A percentile compares a stretch with the other conserved stretches of the same genome.
These are phyloP conservation scores for Mikania micrantha DNA, from an alignment of 129 eudicot genomes.

Conservation along the genomic window DNA sequence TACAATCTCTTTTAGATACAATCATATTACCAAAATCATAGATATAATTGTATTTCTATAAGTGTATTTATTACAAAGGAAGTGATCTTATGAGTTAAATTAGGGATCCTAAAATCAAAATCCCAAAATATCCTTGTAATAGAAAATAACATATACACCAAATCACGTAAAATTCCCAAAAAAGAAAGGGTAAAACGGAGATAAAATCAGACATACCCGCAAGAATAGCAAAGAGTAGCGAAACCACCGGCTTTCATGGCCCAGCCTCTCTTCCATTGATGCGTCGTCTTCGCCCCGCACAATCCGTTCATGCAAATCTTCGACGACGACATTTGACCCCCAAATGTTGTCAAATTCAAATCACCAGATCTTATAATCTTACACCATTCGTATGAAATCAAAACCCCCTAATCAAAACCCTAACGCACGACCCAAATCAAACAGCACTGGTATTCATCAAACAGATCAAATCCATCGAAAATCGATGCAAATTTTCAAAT, in stretches of 20 bases:
- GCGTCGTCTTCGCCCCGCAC: slow-evolving; percentile 58
- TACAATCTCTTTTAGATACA: neutral
- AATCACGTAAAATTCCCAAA: slow-evolving; percentile 15
- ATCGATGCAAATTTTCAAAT: neutral
- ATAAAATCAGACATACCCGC: slow-evolving; percentile 53
- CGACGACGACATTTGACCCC: slow-evolving; percentile 37
- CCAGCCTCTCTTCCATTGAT: slow-evolving; percentile 81
- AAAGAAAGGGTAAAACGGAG: slow-evolving; percentile 25
- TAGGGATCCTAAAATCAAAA: slow-evolving; percentile 32
- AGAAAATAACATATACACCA: neutral
- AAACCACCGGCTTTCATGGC: slow-evolving; percentile 73
- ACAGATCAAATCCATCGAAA: slow-evolving; percentile 20
- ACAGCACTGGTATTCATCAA: neutral
- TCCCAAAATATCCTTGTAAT: slow-evolving; percentile 33
- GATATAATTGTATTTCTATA: neutral
- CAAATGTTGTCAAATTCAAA: slow-evolving; percentile 13
- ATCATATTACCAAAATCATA: slow-evolving; percentile 1
- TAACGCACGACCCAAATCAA: slow-evolving; percentile 12
- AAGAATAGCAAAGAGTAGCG: slow-evolving; percentile 58
- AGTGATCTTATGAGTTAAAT: slow-evolving; percentile 4
- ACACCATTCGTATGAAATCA: slow-evolving; percentile 21
- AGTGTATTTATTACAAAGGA: neutral
- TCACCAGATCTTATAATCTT: slow-evolving; percentile 29
- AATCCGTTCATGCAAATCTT: slow-evolving; percentile 79
- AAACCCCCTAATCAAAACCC: slow-evolving; percentile 42